phyloP scores from a whole-genome alignment of 768 basidiomycete genomes.

The Suillus placidus region DNA sequence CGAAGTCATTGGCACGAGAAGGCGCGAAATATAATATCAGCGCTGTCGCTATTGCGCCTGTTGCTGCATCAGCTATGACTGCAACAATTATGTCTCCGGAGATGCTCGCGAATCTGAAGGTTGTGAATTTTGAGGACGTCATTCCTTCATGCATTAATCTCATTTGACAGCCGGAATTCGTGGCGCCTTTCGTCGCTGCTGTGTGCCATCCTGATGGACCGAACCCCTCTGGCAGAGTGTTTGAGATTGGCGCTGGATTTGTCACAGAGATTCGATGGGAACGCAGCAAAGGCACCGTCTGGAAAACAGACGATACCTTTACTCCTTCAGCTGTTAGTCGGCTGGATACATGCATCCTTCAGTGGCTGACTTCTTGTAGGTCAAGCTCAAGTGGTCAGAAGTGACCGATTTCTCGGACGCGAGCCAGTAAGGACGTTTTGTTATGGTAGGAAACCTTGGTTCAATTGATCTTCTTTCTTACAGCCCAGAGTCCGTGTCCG shows the following conservation, averaged over 20 bases:
- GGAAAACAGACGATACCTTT: slow-evolving; percentile 87
- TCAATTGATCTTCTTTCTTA: slow-evolving; percentile 18
- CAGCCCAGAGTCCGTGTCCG: slow-evolving; percentile 68
- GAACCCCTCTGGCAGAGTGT: slow-evolving; percentile 79
- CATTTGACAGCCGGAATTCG: slow-evolving; percentile 68
- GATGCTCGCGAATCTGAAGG: slow-evolving; percentile 85
- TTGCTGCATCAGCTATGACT: slow-evolving; percentile 97
- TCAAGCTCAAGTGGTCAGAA: slow-evolving; percentile 82
- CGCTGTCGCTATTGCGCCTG: slow-evolving; percentile 86
- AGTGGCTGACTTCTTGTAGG: slow-evolving; percentile 41
- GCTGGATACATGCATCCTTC: background rate
- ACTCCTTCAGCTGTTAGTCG: slow-evolving; percentile 86
- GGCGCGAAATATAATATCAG: slow-evolving; percentile 91
- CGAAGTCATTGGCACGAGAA: slow-evolving; percentile 90
- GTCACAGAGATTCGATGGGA: slow-evolving; percentile 94
- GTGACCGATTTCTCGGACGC: slow-evolving; percentile 78
- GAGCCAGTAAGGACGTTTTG: slow-evolving; percentile 54
- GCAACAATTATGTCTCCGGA: slow-evolving; percentile 95
- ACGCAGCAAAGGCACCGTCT: slow-evolving; percentile 81
- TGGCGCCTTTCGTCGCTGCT: slow-evolving; percentile 90
- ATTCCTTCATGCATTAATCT: background rate
- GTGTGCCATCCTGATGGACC: slow-evolving; percentile 84
- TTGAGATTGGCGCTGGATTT: slow-evolving; percentile 93
- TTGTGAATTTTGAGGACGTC: slow-evolving; percentile 24
- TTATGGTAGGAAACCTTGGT: background rate